Conservation (phyloP, 108 stramenopile genomes). For the Nitzschia sp. region DNA sequence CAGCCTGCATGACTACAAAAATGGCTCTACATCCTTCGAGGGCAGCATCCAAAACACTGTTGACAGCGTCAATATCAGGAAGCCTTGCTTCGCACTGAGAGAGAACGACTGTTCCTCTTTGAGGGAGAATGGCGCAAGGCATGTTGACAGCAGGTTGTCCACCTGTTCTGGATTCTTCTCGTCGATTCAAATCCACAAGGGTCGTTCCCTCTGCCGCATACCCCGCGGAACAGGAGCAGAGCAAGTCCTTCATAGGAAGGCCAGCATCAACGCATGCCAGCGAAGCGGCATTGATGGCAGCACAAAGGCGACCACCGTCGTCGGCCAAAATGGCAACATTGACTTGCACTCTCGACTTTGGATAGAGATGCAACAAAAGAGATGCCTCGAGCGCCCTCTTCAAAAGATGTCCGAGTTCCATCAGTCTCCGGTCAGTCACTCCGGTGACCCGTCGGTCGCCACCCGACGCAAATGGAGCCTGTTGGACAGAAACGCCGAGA, state of each 20-base stretch:
- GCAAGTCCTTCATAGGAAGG: constrained; percentile 79
- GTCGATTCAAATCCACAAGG: constrained; percentile 77
- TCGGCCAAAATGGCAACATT: constrained; percentile 72
- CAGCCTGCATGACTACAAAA: constrained; percentile 76
- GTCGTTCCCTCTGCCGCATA: constrained; percentile 52
- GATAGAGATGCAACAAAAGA: constrained; percentile 75
- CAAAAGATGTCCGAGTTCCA: constrained; percentile 72
- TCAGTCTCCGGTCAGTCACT: constrained; percentile 72
- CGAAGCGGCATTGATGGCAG: constrained; percentile 85
- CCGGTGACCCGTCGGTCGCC: constrained; percentile 68
- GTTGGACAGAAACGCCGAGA: constrained; percentile 62
- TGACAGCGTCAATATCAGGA: constrained; percentile 56
- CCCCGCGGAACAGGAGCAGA: constrained; percentile 83
- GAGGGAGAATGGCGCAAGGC: constrained; percentile 82
- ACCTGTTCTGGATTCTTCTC: constrained; percentile 52
- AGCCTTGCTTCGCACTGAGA: constrained; percentile 85
- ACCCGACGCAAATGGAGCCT: constrained; percentile 70
- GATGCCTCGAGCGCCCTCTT: constrained; percentile 78
- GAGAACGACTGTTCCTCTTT: constrained; percentile 80
- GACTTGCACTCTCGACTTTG: constrained; percentile 71
- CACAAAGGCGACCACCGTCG: constrained; percentile 82
- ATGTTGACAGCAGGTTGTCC: constrained; percentile 68
- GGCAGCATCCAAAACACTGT: constrained; percentile 74
- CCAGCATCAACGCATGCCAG: constrained; percentile 81
- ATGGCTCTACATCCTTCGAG: constrained; percentile 83